Evolutionary conservation across 2,329 filamentous ascomycete genomes (phyloP), one percentile per base, ranked within the genome.

Genomic region (Bertia moriformis): DNA sequence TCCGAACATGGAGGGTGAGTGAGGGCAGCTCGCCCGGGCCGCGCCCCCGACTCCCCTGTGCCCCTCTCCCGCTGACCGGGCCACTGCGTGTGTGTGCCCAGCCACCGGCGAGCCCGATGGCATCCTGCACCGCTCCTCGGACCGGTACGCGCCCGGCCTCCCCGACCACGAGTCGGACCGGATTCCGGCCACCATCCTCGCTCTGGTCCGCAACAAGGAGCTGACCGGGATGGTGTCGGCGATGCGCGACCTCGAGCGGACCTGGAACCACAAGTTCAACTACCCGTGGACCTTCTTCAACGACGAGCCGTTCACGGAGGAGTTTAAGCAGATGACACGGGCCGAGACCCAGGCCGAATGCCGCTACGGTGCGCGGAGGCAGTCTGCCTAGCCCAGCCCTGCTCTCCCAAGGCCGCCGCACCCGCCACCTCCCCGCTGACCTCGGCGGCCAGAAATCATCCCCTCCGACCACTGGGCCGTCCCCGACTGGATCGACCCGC

Each of bases 221-320:
- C 64, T 95, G 18, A 63, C 76, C 18, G 83, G 82, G 37, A 83
- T 98, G 67, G 66, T 96, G 19, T 73, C 80, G 54, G 86, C 87
- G 18, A 98, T 98, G 86, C 62, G 62, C 40, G 89, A 98, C 53
- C 69, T 98, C 43, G 91, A 98, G 63, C 67, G 82, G 47, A 96
- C 89, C 1, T 98, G 88, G 87, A 98, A 98, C 54, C 69, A 76
- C 67, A 98, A 98, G 56, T 98, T 96, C 73, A 96, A 98, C 66
- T 98, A 98, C 55, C 91, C 91, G 0, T 98, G 91, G 86, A 95
- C 87, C 7, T 98, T 98, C 58, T 93, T 98, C 71, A 98, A 98
- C 62, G 89, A 98, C 53, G 79, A 84, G 39, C 84, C 85, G 14
- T 98, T 98, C 54, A 79, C 82, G 2, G 83, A 91, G 14, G 88